Evolutionary conservation across 208 protist genomes (phyloP).

Genomic region (Ichthyophonus hoferi): DNA sequence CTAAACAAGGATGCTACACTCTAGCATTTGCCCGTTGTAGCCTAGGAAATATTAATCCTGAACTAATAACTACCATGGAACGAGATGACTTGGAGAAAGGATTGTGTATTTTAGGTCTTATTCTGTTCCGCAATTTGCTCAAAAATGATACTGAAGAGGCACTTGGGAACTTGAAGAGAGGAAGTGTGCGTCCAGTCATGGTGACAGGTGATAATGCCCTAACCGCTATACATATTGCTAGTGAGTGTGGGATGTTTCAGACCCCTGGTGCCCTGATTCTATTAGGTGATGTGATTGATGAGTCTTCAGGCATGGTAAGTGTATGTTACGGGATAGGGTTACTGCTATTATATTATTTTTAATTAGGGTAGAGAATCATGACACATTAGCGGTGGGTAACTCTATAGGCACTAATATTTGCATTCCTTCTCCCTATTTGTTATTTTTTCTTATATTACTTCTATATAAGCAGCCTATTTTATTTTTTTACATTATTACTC

Average conservation of each 20-base stretch:
- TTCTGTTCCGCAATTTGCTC: conserved; percentile 67
- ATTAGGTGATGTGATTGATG: conserved; percentile 27
- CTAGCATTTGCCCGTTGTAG: background rate
- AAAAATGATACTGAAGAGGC: conserved; percentile 52
- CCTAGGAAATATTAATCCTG: background rate
- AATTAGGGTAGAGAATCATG: no score
- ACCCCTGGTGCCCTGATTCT: background rate
- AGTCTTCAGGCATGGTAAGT: background rate
- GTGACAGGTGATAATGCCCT: conserved; percentile 95
- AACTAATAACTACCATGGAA: background rate
- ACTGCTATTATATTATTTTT: no score
- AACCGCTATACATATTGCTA: conserved; percentile 90
- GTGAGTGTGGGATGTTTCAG: conserved; percentile 60
- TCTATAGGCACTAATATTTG: no score
- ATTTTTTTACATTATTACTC: no score
- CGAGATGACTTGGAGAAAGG: conserved; percentile 55
- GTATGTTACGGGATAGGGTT: no score
- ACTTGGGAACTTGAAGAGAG: conserved; percentile 47
- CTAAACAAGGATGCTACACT: conserved; percentile 3
- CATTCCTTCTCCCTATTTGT: no score
- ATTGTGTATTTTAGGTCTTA: conserved; percentile 61
- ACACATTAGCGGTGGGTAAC: no score
- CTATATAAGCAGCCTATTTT: no score
- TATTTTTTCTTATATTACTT: no score
- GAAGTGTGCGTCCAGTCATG: conserved; percentile 68